Evolutionary conservation across 495 filamentous ascomycete species (phyloP).

Genomic region (Penicillium coffeae): DNA sequence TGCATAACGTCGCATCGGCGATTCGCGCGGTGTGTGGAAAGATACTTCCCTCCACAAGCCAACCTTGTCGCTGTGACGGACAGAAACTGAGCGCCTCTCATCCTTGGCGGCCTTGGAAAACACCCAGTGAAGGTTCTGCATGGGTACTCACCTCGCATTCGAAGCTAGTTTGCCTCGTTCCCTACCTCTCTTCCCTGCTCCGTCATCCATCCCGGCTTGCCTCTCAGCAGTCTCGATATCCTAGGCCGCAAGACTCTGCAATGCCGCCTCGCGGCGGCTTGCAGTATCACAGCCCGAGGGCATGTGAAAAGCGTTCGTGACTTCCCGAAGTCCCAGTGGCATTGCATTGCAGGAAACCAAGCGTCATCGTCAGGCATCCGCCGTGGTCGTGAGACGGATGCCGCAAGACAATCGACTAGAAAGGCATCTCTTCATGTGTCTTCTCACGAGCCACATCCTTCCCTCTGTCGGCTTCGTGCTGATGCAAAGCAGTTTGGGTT

Average conservation of each 20-base stretch:
- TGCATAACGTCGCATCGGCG: conserved; percentile 27
- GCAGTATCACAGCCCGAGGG: conserved; percentile 16
- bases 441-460: not conserved
- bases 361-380: conserved; percentile 4
- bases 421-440: conserved; percentile 14
- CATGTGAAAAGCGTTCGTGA: conserved; percentile 26
- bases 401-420: conserved; percentile 14
- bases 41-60: conserved; percentile 7
- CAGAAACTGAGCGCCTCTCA: not conserved
- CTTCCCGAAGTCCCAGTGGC: conserved; percentile 14
- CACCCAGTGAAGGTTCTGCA: not conserved
- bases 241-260: conserved; percentile 13
- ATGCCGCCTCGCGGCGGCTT: conserved; percentile 5
- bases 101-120: not conserved
- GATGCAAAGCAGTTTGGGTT: conserved; percentile 13
- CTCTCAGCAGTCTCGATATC: not conserved
- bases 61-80: conserved; percentile 1
- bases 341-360: conserved; percentile 6
- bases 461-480: conserved; percentile 16
- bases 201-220: conserved; percentile 2
- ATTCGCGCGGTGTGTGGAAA: conserved; percentile 15
- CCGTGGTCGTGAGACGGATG: conserved; percentile 14
- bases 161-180: not conserved
- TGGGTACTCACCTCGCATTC: not conserved
- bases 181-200: not conserved